These are phyloP conservation scores for Hemisphaericaspora nanyangensis DNA, from an alignment of 805 yeast genomes.

Conservation along the genomic window DNA sequence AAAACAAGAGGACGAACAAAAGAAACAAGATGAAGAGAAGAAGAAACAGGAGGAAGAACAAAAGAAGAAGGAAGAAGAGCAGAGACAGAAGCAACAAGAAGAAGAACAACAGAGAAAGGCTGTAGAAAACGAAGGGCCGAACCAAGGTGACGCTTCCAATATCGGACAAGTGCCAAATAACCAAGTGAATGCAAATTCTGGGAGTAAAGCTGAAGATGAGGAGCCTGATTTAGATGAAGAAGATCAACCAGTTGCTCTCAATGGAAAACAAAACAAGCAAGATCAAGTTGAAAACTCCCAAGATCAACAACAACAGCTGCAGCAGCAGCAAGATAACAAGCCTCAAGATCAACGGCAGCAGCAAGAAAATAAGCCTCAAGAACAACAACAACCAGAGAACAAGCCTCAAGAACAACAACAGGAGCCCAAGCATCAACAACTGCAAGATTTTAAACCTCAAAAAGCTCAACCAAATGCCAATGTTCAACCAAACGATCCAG, in stretches of 20 bases:
- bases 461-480: neutral
- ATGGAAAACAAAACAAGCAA: neutral
- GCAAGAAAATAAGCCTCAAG: neutral
- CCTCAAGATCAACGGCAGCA: neutral
- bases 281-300: neutral
- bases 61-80: slow-evolving; percentile 1
- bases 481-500: neutral
- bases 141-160: slow-evolving; percentile 2
- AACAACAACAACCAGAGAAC: neutral
- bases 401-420: neutral
- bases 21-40: neutral
- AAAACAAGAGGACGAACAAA: slow-evolving; percentile 5
- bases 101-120: slow-evolving; percentile 3
- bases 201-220: neutral
- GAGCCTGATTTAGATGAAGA: neutral
- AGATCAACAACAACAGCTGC: neutral
- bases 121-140: slow-evolving; percentile 4
- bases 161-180: slow-evolving; percentile 1
- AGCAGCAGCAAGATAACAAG: neutral
- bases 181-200: no score
- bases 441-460: neutral
- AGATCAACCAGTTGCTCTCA: neutral
- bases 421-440: neutral
- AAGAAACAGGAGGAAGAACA: slow-evolving; percentile 3
- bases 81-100: neutral